These are phyloP conservation scores for Brassica juncea DNA, from an alignment of 345 rosid species.

Conservation along the genomic window DNA sequence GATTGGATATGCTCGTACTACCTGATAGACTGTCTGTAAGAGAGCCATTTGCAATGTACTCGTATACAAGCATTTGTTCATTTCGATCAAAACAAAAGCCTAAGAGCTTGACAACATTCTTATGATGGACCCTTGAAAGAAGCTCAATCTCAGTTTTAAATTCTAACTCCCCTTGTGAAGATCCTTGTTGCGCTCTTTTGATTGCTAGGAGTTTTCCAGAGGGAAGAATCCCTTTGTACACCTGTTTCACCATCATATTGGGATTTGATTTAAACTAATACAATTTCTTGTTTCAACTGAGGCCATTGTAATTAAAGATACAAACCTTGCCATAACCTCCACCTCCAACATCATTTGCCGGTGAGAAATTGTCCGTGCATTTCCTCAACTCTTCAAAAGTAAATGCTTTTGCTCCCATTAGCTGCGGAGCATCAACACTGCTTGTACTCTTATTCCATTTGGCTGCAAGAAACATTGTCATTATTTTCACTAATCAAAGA, in stretches of 20 bases:
- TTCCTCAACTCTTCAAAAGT: constrained; percentile 71
- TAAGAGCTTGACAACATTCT: constrained; percentile 65
- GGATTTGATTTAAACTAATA: neutral
- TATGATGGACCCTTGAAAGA: constrained; percentile 86
- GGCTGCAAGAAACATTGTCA: constrained; percentile 45
- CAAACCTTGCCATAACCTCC: constrained; percentile 92
- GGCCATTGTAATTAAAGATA: neutral
- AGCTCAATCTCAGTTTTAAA: constrained; percentile 91
- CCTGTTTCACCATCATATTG: constrained; percentile 43
- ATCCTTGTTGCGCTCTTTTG: constrained; percentile 81
- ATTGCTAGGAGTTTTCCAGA: constrained; percentile 61
- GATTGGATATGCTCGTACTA: neutral
- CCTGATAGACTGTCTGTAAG: constrained; percentile 77
- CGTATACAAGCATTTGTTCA: constrained; percentile 83
- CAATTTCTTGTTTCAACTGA: neutral
- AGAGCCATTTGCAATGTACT: constrained; percentile 67
- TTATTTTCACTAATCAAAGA: neutral
- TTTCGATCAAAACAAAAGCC: constrained; percentile 73
- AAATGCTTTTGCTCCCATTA: constrained; percentile 77
- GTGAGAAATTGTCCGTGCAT: constrained; percentile 66
- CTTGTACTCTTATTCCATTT: constrained; percentile 63
- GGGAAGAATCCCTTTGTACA: constrained; percentile 66
- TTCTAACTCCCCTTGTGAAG: constrained; percentile 77
- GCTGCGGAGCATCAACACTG: constrained; percentile 59
- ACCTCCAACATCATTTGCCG: constrained; percentile 63